Base-by-base conservation (phyloP, 2,329 filamentous ascomycete genomes). In the Pyrenophora tritici-repentis region DNA sequence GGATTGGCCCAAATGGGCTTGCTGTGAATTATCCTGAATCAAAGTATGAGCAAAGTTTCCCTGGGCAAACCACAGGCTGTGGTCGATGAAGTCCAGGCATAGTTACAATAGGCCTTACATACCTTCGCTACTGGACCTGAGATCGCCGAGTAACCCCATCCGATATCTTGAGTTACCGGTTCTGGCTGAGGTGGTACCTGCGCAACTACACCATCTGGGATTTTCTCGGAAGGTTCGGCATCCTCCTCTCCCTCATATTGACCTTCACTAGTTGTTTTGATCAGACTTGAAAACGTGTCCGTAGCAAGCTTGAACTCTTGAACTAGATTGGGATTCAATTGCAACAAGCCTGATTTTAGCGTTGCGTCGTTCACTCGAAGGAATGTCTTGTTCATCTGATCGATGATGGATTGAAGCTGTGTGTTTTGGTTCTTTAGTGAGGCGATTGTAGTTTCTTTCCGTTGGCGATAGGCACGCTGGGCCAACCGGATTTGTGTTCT, bases 401-500 rank as follows among this genome's bases (percentile, higher is more conserved):
- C 82, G 53, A 92, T 87, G 17, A 82, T 84, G 12, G 81, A 79
- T 51, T 87, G 83, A n/a, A 95, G 81, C 18, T 83, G 80, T 46
- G 85, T 78, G 20, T 93, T 89, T 54, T 86, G 82, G 46, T 83
- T 81, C 67, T 91, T 87, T 9, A 96, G 79, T 1, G 83, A 84
- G 22, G 84, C 82, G 48, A 96, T 93, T 4, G 89, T 88, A 17
- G 83, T 87, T 67, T 96, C 91, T 73, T 96, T 96, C 43, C 91
- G 86, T 65, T 88, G 85, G 13, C 91, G 85, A 67, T 96, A 96
- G 1, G 90, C 90, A 59, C 91, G 81, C 71, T 96, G 91, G 2
- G 91, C 91, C 47, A 93, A 82, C 18, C 91, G 86, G 57, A 96
- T 94, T 70, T 96, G 91, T 4, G 90, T 93, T 47, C 91, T 84